phyloP scores from a whole-genome alignment of 495 filamentous ascomycete genomes.

The Aspergillus saccharolyticus region DNA sequence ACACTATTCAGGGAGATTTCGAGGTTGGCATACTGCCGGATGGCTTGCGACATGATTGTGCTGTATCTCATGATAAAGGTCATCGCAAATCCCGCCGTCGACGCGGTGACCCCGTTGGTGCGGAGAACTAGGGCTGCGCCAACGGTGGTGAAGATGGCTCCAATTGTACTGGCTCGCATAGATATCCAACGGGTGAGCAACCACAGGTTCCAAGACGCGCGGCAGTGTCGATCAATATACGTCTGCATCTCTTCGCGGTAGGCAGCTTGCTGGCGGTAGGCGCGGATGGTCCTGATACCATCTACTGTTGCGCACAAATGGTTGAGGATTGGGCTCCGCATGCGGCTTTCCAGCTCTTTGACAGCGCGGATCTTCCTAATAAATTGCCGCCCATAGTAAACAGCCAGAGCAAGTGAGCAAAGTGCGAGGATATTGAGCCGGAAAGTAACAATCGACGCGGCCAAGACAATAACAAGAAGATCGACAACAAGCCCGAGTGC shows the following conservation, averaged over 20 bases:
- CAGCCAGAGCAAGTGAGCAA: not conserved
- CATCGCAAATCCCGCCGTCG: conserved; percentile 62
- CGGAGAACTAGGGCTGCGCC: conserved; percentile 46
- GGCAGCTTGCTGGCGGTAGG: conserved; percentile 54
- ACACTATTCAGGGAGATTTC: conserved; percentile 67
- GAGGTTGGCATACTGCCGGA: conserved; percentile 56
- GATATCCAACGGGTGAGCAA: conserved; percentile 65
- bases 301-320: conserved; percentile 62
- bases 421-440: not conserved
- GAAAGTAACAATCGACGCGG: conserved; percentile 1
- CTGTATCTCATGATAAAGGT: conserved; percentile 57
- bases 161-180: conserved; percentile 56
- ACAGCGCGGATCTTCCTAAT: conserved; percentile 20
- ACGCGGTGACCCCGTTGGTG: conserved; percentile 47
- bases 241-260: conserved; percentile 60
- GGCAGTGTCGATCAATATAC: conserved; percentile 55
- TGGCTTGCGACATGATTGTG: conserved; percentile 50
- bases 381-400: conserved; percentile 50
- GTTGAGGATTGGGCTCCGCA: conserved; percentile 67
- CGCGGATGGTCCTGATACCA: conserved; percentile 65
- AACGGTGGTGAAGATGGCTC: conserved; percentile 56
- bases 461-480: conserved; percentile 1
- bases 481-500: conserved; percentile 12
- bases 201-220: conserved; percentile 58
- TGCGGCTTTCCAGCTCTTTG: conserved; percentile 62